Conservation (phyloP, 495 filamentous ascomycete genomes). For the Penicillium canescens region DNA sequence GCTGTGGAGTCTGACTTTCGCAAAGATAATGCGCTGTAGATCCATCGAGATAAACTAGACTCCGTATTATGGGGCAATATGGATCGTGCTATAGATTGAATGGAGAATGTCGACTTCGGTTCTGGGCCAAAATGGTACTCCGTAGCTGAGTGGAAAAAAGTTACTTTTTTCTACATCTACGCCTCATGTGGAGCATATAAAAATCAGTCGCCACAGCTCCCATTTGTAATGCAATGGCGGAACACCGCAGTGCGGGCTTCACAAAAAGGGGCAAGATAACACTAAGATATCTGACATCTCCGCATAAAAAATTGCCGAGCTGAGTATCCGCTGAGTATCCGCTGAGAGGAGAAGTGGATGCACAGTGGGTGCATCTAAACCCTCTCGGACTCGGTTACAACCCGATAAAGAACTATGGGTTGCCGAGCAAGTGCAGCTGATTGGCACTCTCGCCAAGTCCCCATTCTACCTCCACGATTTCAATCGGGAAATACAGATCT, state of each 20-base stretch:
- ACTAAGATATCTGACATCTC: background rate
- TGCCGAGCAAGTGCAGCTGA: background rate
- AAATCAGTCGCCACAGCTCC: too few species aligned
- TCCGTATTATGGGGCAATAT: background rate
- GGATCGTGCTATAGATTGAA: too few species aligned
- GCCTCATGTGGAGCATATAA: too few species aligned
- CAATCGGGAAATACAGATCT: slow-evolving; percentile 3
- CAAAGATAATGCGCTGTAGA: background rate
- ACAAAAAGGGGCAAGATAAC: background rate
- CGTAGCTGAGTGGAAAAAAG: too few species aligned
- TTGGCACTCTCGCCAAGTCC: background rate
- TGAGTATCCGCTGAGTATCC: background rate
- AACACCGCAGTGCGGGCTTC: too few species aligned
- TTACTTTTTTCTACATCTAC: too few species aligned
- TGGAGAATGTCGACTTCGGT: too few species aligned
- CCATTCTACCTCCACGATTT: background rate
- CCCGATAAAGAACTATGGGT: background rate
- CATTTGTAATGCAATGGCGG: too few species aligned
- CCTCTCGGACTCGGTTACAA: background rate
- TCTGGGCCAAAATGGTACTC: too few species aligned
- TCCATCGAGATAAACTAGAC: background rate
- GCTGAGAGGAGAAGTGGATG: slow-evolving; percentile 1
- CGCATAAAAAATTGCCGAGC: slow-evolving; percentile 5
- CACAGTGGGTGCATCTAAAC: background rate
- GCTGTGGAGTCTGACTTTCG: slow-evolving; percentile 39